Conservation (phyloP, 169 alveolate genomes). For the Perkinsus chesapeaki region DNA sequence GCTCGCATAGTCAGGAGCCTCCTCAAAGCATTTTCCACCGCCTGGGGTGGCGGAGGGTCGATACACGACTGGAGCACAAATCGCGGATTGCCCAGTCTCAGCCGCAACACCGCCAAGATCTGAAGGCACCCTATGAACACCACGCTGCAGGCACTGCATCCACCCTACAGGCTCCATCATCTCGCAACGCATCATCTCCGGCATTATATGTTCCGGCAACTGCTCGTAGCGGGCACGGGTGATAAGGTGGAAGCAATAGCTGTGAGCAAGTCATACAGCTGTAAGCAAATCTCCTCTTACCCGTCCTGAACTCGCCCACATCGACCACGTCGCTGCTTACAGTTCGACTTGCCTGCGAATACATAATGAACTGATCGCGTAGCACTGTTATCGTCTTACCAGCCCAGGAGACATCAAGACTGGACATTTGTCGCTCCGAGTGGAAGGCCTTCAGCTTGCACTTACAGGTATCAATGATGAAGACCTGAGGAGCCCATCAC, state of each 20-base stretch:
- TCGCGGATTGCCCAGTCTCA: background rate
- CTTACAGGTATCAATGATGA: slow-evolving; percentile 13
- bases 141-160: background rate
- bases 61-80: background rate
- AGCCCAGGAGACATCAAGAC: slow-evolving; percentile 16
- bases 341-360: background rate
- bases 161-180: background rate
- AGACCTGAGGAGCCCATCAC: background rate
- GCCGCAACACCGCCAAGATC: background rate
- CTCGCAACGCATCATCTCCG: background rate
- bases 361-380: background rate
- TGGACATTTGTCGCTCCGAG: slow-evolving; percentile 8
- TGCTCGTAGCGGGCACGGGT: background rate
- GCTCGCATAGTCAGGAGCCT: background rate
- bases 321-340: background rate
- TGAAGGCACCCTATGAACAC: no score
- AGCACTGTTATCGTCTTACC: background rate
- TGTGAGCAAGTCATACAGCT: no score
- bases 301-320: background rate
- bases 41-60: background rate
- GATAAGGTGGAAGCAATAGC: background rate
- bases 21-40: background rate
- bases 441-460: slow-evolving; percentile 15
- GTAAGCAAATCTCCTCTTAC: background rate
- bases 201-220: background rate